Conservation (phyloP, 257 asterid genomes). For the Galeopsis tetrahit region DNA sequence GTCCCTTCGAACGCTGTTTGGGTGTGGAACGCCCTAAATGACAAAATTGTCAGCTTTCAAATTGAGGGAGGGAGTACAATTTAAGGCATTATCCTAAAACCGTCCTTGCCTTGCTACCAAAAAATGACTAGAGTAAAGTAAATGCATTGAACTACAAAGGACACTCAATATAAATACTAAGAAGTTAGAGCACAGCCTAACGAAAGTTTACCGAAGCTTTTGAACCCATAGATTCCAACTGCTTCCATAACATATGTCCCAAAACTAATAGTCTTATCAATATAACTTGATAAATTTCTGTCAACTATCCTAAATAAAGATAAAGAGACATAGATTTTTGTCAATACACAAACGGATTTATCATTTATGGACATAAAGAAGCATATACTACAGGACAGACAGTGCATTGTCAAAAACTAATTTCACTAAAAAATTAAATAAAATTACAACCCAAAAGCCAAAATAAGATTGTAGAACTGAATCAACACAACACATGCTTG, state of each 20-base stretch:
- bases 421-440: conserved; percentile 11
- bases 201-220: background rate
- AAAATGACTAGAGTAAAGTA: too few relatives aligned
- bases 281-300: conserved; percentile 1
- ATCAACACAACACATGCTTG: background rate
- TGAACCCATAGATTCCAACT: too few relatives aligned
- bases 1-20: too few relatives aligned
- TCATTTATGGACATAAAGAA: background rate
- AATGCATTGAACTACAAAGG: too few relatives aligned
- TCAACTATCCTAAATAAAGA: background rate
- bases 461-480: background rate
- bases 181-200: too few relatives aligned
- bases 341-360: background rate
- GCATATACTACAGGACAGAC: conserved; percentile 18
- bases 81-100: too few relatives aligned
- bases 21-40: too few relatives aligned
- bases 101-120: too few relatives aligned
- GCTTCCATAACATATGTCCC: background rate
- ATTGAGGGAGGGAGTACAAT: too few relatives aligned
- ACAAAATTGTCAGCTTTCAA: too few relatives aligned
- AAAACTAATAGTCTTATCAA: conserved; percentile 1
- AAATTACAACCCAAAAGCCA: conserved; percentile 1
- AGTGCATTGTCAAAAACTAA: background rate
- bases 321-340: background rate
- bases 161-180: too few relatives aligned